Conservation (phyloP, 768 basidiomycete species). For the Mycena crocata region DNA sequence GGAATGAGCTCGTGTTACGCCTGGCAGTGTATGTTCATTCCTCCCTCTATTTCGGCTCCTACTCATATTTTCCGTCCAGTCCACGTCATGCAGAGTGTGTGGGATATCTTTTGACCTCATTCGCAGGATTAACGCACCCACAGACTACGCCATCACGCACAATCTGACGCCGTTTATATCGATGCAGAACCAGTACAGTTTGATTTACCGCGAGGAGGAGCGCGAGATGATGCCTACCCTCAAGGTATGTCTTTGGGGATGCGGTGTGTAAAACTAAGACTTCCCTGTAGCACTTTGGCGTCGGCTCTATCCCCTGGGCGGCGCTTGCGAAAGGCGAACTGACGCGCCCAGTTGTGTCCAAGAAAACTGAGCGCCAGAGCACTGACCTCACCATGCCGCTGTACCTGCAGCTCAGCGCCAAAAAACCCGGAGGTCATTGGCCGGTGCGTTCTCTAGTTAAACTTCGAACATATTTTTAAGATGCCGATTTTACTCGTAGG, state of each 20-base stretch:
- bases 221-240: constrained; percentile 64
- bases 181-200: constrained; percentile 71
- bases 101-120: not conserved
- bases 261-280: not conserved
- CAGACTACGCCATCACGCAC: constrained; percentile 52
- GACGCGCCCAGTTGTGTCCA: not conserved
- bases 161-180: constrained; percentile 58
- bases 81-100: not conserved
- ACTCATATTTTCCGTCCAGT: not conserved
- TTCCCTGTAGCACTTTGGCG: constrained; percentile 50
- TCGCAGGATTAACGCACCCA: not conserved
- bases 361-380: not conserved
- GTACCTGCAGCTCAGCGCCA: not conserved
- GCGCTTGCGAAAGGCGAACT: constrained; percentile 40
- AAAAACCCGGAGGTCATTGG: constrained; percentile 1
- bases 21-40: constrained; percentile 46
- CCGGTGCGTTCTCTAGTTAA: not conserved
- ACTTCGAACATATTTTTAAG: not conserved
- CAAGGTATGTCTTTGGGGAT: constrained; percentile 33
- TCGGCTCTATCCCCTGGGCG: constrained; percentile 60
- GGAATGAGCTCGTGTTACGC: constrained; percentile 57
- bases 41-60: not conserved
- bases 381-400: constrained; percentile 31
- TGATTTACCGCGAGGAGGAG: constrained; percentile 71
- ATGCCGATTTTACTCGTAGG: constrained; percentile 31